Base-by-base conservation (phyloP, 2,329 filamentous ascomycete species). In the Clarireedia monteithiana region DNA sequence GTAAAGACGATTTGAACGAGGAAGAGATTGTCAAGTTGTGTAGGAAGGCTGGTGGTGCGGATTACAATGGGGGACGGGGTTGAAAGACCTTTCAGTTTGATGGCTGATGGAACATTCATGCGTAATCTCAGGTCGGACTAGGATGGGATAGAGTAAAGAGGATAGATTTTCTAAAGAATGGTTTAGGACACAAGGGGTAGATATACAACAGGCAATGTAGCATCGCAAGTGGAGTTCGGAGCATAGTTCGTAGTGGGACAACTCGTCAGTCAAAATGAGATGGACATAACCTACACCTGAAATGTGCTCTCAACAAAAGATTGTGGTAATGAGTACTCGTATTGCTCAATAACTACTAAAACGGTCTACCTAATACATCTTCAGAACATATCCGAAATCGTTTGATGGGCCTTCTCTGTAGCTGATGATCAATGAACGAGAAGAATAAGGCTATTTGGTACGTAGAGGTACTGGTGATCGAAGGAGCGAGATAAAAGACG, bases 31-130 rank as follows among this genome's bases (percentile, higher is more conserved):
- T 86, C 15, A 69, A 76, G 58, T 72, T 78, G 66, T 70, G 87
- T 71, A 74, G 84, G 69, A 84, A 81, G 73, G 83, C 80, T 4
- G 85, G 85, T 55, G 85, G 85, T 34, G 84, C 84, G 15, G 85
- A 88, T 70, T 88, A 87, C 76, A 84, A 87, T 66, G 83, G 84
- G 6, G 84, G 80, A 10, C 71, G 82, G 60, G 82, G 66, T 9
- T 68, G 15, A 50, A 26, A 20, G 20, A 7, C 1, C 24, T 5
- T 7, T 6, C 6, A 6, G 40, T 10, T 17, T 20, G 57, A 40
- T n/a, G 36, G 30, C 3, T 12, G 12, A 34, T 34, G 30, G 30
- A 34, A 34, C 9, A 34, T 34, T 12, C 5, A 12, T 34, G 12
- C 30, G 4, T 34, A 4, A 34, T 34, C 30, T 34, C 27, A 30